phyloP scores from a whole-genome alignment of 192 early-diverging fungal genomes.

The Umbelopsis sp. region DNA sequence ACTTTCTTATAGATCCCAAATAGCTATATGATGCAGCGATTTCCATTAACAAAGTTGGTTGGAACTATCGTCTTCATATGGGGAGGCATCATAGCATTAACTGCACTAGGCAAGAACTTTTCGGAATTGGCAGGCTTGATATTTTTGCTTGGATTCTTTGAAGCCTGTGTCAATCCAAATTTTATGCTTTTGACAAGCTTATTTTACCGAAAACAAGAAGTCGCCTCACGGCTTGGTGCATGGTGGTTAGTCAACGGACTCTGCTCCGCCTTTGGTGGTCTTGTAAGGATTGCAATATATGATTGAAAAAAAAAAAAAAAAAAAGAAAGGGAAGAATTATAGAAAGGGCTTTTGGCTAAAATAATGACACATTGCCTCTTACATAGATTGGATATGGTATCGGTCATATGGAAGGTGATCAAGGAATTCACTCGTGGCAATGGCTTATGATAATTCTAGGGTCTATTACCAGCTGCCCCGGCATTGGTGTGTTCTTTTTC shows the following conservation, averaged over 20 bases:
- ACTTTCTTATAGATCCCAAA: slow-evolving; percentile 22
- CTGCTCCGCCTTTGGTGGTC: background rate
- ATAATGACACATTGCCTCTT: background rate
- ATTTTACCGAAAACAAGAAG: slow-evolving; percentile 29
- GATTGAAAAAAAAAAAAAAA: too few relatives aligned
- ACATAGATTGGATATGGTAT: slow-evolving; percentile 30
- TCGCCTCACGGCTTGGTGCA: slow-evolving; percentile 18
- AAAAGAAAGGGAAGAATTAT: background rate
- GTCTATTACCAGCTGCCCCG: slow-evolving; percentile 21
- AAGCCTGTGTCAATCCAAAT: slow-evolving; percentile 28
- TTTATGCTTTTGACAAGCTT: slow-evolving; percentile 24
- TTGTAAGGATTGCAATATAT: slow-evolving; percentile 2
- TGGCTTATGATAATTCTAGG: slow-evolving; percentile 41
- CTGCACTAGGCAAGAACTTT: slow-evolving; percentile 23
- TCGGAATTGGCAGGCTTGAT: slow-evolving; percentile 20
- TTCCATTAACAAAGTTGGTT: slow-evolving; percentile 19
- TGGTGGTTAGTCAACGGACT: slow-evolving; percentile 22
- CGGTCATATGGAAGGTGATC: slow-evolving; percentile 30
- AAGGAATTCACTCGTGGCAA: slow-evolving; percentile 23
- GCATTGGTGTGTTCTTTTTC: slow-evolving; percentile 28
- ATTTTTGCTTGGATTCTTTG: slow-evolving; percentile 31
- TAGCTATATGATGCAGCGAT: slow-evolving; percentile 27
- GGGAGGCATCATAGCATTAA: slow-evolving; percentile 15
- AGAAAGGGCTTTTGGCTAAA: background rate
- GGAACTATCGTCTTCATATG: slow-evolving; percentile 26